Base-by-base conservation (phyloP, 441 rosid species). In the Arabidopsis hybrid region DNA sequence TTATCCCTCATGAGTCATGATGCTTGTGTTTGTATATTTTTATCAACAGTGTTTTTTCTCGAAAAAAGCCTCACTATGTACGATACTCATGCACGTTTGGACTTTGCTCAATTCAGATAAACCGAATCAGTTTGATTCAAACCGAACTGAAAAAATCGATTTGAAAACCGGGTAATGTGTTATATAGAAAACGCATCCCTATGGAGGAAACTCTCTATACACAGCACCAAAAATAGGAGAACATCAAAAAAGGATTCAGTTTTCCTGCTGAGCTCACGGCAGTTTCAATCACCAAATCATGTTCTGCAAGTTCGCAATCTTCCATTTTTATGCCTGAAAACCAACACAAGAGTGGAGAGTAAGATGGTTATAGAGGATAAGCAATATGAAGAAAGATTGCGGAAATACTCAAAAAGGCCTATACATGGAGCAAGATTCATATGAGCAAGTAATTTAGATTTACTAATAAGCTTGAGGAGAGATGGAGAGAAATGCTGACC, bases 401-500 rank as follows among this genome's bases (percentile, higher is more conserved):
- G 32, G 32, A 31, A 31, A 31, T 31, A 31, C 32, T 31, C 32
- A 31, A 31, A 31, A 31, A 47, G 42, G n/a, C n/a, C 1, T 51
- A 43, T 21, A 21, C 26, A 21, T 6, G 31, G 16, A 57, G 36
- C 40, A 65, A 52, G 55, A 60, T 71, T 71, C 51, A 46, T 4
- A 31, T 39, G n/a, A 26, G 32, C 70, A 16, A 46, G 60, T 64
- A 14, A 57, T 46, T 26, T 56, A 26, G 7, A 42, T 60, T 47
- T 0, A 32, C 46, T 45, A 60, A 64, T 57, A 31, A 64, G 56
- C 47, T 50, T 13, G 12, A 17, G 39, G 7, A 50, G 59, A 14
- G 38, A 32, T 38, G 5, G 13, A 40, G 63, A 21, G 29, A 21
- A 32, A 13, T 65, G 79, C 91, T 52, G 29, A 93, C 98, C 98